phyloP scores from a whole-genome alignment of 352 stramenopile genomes.

The Phytophthora lateralis region DNA sequence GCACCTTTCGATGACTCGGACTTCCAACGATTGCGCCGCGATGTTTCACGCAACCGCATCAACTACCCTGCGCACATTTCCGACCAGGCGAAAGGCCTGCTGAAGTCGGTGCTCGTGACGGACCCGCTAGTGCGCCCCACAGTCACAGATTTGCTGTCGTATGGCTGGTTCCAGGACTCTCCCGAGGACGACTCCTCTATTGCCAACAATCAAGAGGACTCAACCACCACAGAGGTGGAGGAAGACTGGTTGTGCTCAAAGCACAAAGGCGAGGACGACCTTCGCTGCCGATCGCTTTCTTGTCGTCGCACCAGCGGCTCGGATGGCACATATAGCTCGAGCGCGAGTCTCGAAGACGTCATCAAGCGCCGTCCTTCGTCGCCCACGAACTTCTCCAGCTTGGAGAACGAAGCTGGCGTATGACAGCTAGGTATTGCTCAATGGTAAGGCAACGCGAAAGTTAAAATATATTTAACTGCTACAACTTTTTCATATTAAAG shows the following conservation, averaged over 20 bases:
- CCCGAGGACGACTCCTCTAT: conserved; percentile 5
- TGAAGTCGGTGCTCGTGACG: conserved; percentile 70
- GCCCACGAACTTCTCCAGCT: conserved; percentile 22
- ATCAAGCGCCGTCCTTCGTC: conserved; percentile 30
- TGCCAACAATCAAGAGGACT: conserved; percentile 20
- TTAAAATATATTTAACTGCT: conserved; percentile 35
- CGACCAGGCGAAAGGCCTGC: conserved; percentile 61
- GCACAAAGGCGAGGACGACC: conserved; percentile 19
- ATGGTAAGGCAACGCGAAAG: conserved; percentile 21
- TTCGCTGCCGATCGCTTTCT: conserved; percentile 48
- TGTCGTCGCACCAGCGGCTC: conserved; percentile 46
- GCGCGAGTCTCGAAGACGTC: conserved; percentile 59
- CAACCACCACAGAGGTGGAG: conserved; percentile 10
- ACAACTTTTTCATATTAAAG: conserved; percentile 1
- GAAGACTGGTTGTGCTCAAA: conserved; percentile 29
- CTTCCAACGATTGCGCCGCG: conserved; percentile 62
- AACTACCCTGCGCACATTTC: conserved; percentile 70
- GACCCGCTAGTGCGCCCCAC: conserved; percentile 67
- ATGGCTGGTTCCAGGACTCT: conserved; percentile 57
- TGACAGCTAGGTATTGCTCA: conserved; percentile 2
- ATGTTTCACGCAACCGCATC: conserved; percentile 74
- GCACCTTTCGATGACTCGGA: conserved; percentile 82
- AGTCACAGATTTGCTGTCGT: conserved; percentile 61
- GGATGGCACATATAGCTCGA: conserved; percentile 63
- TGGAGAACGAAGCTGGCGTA: conserved; percentile 19